Conservation (phyloP, 31 red algal genomes). For the Endocladia muricata region DNA sequence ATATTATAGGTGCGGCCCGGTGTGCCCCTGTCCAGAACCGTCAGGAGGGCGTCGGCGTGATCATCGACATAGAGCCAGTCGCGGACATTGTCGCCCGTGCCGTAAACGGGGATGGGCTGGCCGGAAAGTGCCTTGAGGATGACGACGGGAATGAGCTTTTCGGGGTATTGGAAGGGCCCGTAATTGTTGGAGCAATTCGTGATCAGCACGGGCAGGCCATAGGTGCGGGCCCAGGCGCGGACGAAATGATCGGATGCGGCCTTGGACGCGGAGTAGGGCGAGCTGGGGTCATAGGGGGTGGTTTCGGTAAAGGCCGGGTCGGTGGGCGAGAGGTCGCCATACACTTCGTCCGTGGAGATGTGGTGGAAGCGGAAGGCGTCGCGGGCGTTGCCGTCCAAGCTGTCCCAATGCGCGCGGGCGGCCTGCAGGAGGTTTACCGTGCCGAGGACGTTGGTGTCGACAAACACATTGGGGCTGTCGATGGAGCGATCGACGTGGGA, state of each 20-base stretch:
- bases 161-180: constrained; percentile 90
- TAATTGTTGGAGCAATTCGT: constrained; percentile 92
- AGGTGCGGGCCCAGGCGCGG: constrained; percentile 80
- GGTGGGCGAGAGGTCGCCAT: constrained; percentile 81
- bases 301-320: constrained; percentile 79
- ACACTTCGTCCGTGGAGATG: constrained; percentile 96
- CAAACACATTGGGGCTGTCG: constrained; percentile 76
- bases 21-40: constrained; percentile 72
- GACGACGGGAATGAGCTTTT: constrained; percentile 92
- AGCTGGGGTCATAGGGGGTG: constrained; percentile 76
- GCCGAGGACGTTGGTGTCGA: constrained; percentile 90
- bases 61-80: constrained; percentile 87
- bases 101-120: constrained; percentile 80
- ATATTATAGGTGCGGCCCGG: constrained; percentile 88
- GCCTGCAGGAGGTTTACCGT: constrained; percentile 86
- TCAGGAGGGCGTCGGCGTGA: constrained; percentile 79
- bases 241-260: constrained; percentile 89
- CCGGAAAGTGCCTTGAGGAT: background rate
- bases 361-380: constrained; percentile 75
- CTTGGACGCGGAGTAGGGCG: constrained; percentile 92
- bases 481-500: constrained; percentile 98
- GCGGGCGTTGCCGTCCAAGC: no score
- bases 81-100: constrained; percentile 65
- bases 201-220: constrained; percentile 89
- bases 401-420: no score